phyloP scores from a whole-genome alignment of 345 rosid species.

The Barbarea vulgaris region DNA sequence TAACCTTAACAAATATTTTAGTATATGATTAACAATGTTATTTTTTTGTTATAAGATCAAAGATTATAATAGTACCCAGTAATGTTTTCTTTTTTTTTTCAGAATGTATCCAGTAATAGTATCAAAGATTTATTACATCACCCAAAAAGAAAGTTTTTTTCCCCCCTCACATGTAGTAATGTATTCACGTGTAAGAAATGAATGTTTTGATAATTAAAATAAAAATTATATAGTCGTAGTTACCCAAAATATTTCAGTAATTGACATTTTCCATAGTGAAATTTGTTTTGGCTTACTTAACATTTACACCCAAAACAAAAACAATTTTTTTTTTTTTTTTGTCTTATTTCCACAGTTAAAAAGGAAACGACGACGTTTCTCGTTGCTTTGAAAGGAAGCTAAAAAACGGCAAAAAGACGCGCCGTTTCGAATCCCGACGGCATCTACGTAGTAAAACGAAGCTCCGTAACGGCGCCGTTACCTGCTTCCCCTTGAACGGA shows the following conservation, averaged over 20 bases:
- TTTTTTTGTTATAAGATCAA: background rate
- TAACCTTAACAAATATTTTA: background rate
- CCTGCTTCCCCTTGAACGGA: slow-evolving; percentile 30
- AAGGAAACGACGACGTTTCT: background rate
- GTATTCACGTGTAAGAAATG: background rate
- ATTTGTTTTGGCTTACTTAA: too few relatives aligned
- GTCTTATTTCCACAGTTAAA: background rate
- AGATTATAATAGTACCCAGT: background rate
- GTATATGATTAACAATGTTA: background rate
- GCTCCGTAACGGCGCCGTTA: slow-evolving; percentile 41
- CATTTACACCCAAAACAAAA: too few relatives aligned
- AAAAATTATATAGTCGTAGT: background rate
- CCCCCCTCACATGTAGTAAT: background rate
- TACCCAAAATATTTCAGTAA: background rate
- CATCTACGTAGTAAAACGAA: slow-evolving; percentile 25
- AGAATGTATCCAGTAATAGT: too few relatives aligned
- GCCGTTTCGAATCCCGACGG: slow-evolving; percentile 40
- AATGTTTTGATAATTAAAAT: background rate
- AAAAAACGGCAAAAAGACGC: slow-evolving; percentile 34
- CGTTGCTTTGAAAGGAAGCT: slow-evolving; percentile 36
- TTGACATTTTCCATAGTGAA: background rate
- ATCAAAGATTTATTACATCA: too few relatives aligned
- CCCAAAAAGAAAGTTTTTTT: too few relatives aligned
- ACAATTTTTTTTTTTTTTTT: too few relatives aligned
- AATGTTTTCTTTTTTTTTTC: too few relatives aligned